Percentiles rank a stretch among this genome's conserved stretches.
Evolutionary conservation across 2,329 filamentous ascomycete species (phyloP).

Genomic region (Sarocladiaceae sp.): DNA sequence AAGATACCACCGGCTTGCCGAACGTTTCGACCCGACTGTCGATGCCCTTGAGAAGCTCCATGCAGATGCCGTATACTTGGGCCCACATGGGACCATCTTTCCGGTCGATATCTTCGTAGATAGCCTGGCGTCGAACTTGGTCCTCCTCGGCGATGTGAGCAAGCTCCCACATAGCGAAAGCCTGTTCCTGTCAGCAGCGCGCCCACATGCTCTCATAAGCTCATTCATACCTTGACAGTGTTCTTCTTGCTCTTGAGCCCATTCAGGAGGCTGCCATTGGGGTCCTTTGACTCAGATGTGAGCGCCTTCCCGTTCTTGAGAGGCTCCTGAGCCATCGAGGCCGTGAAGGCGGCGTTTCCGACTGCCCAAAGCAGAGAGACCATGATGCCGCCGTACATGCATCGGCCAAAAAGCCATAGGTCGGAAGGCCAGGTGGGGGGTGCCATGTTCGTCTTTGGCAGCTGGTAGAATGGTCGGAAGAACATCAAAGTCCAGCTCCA

Average conservation of each 20-base stretch:
- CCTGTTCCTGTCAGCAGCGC: conserved; percentile 32
- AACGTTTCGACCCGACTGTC: conserved; percentile 60
- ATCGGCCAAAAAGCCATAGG: conserved; percentile 48
- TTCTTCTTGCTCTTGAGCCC: conserved; percentile 80
- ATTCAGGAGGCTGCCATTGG: conserved; percentile 81
- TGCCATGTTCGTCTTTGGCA: conserved; percentile 64
- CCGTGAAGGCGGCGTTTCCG: conserved; percentile 69
- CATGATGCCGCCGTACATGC: conserved; percentile 56
- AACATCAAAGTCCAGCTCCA: conserved; percentile 68
- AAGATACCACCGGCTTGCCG: conserved; percentile 36
- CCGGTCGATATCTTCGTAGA: conserved; percentile 84
- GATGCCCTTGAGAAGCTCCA: conserved; percentile 62
- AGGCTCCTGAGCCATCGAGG: conserved; percentile 75
- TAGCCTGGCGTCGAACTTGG: conserved; percentile 66
- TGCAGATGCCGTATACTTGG: conserved; percentile 65
- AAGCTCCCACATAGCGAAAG: conserved; percentile 89
- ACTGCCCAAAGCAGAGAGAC: conserved; percentile 70
- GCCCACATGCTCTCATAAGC: conserved; percentile 15
- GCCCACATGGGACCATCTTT: conserved; percentile 74
- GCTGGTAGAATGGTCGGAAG: conserved; percentile 65
- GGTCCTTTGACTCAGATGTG: conserved; percentile 79
- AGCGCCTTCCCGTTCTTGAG: conserved; percentile 80
- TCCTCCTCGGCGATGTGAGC: conserved; percentile 71
- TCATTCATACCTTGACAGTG: conserved; percentile 62
- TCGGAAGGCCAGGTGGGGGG: conserved; percentile 52